phyloP scores from a whole-genome alignment of 768 basidiomycete species.

The Termitomyces sp. region DNA sequence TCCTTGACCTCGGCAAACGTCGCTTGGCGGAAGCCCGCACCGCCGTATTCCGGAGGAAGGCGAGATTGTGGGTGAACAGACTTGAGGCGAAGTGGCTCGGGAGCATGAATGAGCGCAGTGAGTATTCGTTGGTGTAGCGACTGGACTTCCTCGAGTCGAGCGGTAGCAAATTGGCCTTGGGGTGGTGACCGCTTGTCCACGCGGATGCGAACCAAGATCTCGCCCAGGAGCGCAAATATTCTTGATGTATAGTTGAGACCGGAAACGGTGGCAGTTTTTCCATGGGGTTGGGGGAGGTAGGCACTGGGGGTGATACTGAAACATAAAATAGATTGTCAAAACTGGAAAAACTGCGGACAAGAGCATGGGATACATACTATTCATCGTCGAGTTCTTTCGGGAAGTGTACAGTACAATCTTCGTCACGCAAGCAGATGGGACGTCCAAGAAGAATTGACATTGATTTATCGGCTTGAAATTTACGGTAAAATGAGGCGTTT shows the following conservation, averaged over 20 bases:
- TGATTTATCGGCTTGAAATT: constrained; percentile 73
- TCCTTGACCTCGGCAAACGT: constrained; percentile 88
- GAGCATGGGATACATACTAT: constrained; percentile 54
- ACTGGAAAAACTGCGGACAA: constrained; percentile 27
- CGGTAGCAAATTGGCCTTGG: constrained; percentile 81
- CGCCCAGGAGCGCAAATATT: constrained; percentile 81
- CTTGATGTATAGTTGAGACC: constrained; percentile 86
- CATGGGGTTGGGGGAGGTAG: constrained; percentile 84
- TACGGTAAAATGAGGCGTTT: constrained; percentile 4
- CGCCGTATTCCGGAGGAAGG: constrained; percentile 57
- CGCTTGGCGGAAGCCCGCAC: constrained; percentile 72
- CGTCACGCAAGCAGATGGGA: constrained; percentile 83
- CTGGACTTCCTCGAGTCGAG: constrained; percentile 79
- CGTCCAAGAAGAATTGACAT: constrained; percentile 83
- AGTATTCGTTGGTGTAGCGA: constrained; percentile 76
- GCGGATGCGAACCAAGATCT: constrained; percentile 82
- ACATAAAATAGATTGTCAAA: neutral
- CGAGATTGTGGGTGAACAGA: constrained; percentile 44
- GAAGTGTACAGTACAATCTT: constrained; percentile 88
- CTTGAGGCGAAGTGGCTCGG: constrained; percentile 72
- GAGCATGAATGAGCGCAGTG: constrained; percentile 68
- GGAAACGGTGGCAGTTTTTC: constrained; percentile 79
- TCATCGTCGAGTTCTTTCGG: constrained; percentile 88
- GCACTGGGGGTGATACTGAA: constrained; percentile 76
- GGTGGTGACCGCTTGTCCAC: constrained; percentile 86